Evolutionary conservation across 2,329 filamentous ascomycete species (phyloP), one percentile per base, ranked within the genome.

Genomic region (Claviceps pazoutovae): DNA sequence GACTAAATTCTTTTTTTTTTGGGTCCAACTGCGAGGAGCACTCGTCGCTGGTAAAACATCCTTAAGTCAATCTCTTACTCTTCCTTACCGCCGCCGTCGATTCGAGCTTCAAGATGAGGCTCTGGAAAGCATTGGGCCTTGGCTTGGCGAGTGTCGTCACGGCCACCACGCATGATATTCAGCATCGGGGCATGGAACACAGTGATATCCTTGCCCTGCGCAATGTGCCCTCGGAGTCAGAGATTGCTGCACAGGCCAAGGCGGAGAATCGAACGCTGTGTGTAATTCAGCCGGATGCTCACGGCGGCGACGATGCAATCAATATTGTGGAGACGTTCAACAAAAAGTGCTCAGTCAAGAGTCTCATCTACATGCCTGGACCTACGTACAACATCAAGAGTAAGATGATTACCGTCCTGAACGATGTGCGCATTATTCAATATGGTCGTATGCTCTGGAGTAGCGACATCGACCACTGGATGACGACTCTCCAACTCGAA

Each of bases 391-490:
- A 64, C 51, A 66, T 70, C 56, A 58, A 58, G 44, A 57, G 58
- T 39, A 59, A 63, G 50, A 68, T 70, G 66, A 64, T 63, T 21
- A 68, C 66, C 0, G 53, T 58, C 41, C 46, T 70, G 30, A 46
- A 60, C 8, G 56, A 69, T 42, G 65, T 71, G 30, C 66, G 70
- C 43, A 75, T 76, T 16, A 70, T 78, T 50, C 73, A 65, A 45
- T 59, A 59, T 42, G 67, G 67, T 6, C 59, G 59, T 44, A 55
- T 70, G 26, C 60, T 67, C 19, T 74, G 72, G 68, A 68, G 66
- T 49, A 64, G 64, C 1, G 66, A 76, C 54, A 71, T 78, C 8
- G 55, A 64, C 6, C 79, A 78, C 61, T 79, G 75, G 75, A 67
- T 75, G 1, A 66, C 66, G 17, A 47, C 45, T 9, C 65, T 74